These are phyloP conservation scores for Astrocystis sublimbata DNA, from an alignment of 495 filamentous ascomycete genomes.

Conservation along the genomic window DNA sequence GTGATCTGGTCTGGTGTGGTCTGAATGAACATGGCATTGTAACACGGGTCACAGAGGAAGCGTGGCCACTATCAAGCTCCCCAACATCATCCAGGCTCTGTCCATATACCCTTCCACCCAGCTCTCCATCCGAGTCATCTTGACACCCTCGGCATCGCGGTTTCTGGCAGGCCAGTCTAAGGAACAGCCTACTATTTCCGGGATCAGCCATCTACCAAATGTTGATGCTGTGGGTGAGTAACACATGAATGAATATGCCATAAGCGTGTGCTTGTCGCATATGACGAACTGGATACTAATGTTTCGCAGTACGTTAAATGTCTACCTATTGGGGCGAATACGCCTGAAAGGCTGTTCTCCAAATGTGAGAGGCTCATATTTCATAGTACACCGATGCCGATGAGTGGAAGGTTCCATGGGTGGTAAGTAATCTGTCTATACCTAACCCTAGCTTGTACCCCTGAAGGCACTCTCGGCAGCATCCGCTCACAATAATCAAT, in stretches of 20 bases:
- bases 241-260: background rate
- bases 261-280: too few species aligned
- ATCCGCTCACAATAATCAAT: background rate
- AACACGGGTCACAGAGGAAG: constrained; percentile 32
- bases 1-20: too few species aligned
- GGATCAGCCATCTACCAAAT: constrained; percentile 49
- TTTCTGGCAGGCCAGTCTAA: constrained; percentile 69
- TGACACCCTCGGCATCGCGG: constrained; percentile 67
- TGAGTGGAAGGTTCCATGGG: constrained; percentile 77
- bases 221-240: constrained; percentile 62
- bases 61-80: constrained; percentile 90
- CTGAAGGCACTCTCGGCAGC: background rate
- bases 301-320: too few species aligned
- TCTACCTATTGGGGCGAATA: too few species aligned
- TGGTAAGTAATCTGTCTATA: background rate
- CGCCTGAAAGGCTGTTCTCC: too few species aligned
- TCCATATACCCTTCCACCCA: constrained; percentile 43
- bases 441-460: background rate
- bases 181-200: constrained; percentile 65
- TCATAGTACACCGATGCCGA: constrained; percentile 66
- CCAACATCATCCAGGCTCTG: constrained; percentile 65
- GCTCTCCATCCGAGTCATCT: constrained; percentile 75
- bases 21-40: background rate
- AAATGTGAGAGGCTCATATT: too few species aligned
- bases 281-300: background rate